Evolutionary conservation across 2,329 filamentous ascomycete species (phyloP).

Genomic region (Fusarium sp.): DNA sequence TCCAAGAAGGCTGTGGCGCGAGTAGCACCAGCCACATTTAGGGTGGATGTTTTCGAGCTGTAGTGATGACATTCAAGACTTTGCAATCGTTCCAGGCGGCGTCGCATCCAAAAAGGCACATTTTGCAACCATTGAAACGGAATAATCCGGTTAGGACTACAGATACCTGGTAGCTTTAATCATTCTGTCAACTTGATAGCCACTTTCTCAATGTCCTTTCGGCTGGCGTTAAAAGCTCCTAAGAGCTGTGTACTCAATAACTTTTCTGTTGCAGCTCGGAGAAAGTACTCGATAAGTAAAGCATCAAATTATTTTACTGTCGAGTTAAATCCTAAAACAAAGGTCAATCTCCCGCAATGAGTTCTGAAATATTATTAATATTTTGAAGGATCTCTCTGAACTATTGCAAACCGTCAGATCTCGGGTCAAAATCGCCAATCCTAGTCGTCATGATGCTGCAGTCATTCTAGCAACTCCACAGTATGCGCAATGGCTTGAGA

Average conservation of each 20-base stretch:
- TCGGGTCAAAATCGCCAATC: slow-evolving; percentile 45
- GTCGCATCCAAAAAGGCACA: background rate
- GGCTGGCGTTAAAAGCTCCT: slow-evolving; percentile 31
- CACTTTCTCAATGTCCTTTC: slow-evolving; percentile 39
- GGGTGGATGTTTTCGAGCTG: background rate
- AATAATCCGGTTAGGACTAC: background rate
- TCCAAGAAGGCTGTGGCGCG: background rate
- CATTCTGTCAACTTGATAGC: background rate
- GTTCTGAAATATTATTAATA: slow-evolving; percentile 11
- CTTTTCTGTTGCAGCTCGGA: slow-evolving; percentile 27
- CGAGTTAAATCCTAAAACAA: slow-evolving; percentile 25
- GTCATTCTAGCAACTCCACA: slow-evolving; percentile 63
- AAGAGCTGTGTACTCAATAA: slow-evolving; percentile 35
- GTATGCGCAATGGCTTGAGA: slow-evolving; percentile 60
- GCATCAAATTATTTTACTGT: slow-evolving; percentile 37
- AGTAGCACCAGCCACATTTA: background rate
- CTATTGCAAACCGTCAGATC: slow-evolving; percentile 33
- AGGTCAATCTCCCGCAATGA: slow-evolving; percentile 9
- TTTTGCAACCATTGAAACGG: background rate
- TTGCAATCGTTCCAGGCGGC: background rate
- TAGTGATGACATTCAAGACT: slow-evolving; percentile 25
- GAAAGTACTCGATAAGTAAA: slow-evolving; percentile 35
- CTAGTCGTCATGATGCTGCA: slow-evolving; percentile 53
- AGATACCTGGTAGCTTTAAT: background rate
- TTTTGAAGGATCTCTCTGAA: slow-evolving; percentile 28